Base-by-base conservation (phyloP, 2,329 filamentous ascomycete species). In the Aspergillus neotritici region DNA sequence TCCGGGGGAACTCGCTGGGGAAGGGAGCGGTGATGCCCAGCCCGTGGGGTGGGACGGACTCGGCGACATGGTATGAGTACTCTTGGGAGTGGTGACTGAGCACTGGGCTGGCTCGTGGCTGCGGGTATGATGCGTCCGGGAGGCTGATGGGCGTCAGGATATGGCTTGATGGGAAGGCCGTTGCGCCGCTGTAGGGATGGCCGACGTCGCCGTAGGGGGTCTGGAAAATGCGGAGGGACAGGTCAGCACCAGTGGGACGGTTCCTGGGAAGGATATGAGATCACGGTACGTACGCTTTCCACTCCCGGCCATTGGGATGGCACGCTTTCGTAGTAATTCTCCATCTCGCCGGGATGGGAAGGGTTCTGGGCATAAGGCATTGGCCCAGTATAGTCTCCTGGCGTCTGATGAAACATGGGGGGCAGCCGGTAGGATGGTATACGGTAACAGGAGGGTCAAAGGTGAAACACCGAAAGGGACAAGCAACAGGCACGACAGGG, bases 111-210 rank as follows among this genome's bases (percentile, higher is more conserved):
- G 61, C 56, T 38, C 56, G 52, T 12, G 57, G 40, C 40, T 58
- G 54, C 16, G 50, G 43, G 42, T 64, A 64, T 29, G 61, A 57
- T 50, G 44, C 62, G 43, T 67, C 64, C 3, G 64, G 56, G 11
- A 69, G 57, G 42, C 66, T 68, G 50, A 67, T 61, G 28, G 67
- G 66, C 4, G 66, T 69, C 32, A 67, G 50, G 34, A 66, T 55
- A 41, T 54, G 48, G 13, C 49, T 43, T 31, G 61, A 44, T 44
- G 56, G 57, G 34, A 60, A 63, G 28, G 58, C 37, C 29, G 55
- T 41, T 29, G 57, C 53, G n/a, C 60, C 55, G 41, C 57, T 64
- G 49, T 68, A 69, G 3, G 64, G 55, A 40, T 61, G 52, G 34
- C 47, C 50, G 28, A 57, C 43, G 13, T 52, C 52, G 34, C 60